Conservation (phyloP, 2,329 filamentous ascomycete genomes). For the Phyllosticta citribraziliensis region DNA sequence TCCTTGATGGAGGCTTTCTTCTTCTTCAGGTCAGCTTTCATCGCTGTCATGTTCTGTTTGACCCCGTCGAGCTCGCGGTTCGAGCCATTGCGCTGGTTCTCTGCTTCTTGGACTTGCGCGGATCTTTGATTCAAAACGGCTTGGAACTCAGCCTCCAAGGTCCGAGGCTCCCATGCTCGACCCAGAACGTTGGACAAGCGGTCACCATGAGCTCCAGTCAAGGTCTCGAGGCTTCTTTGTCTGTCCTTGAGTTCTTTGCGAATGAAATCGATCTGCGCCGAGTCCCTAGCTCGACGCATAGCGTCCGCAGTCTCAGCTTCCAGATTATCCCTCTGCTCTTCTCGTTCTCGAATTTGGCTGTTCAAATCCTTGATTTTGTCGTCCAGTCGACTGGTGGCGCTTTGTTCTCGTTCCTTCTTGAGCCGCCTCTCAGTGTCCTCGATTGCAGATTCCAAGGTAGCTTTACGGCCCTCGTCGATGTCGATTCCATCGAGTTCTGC, state of each 20-base stretch:
- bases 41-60: conserved; percentile 60
- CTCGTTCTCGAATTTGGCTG: conserved; percentile 54
- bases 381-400: conserved; percentile 59
- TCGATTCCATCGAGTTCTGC: conserved; percentile 61
- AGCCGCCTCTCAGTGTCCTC: conserved; percentile 59
- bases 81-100: conserved; percentile 59
- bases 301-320: conserved; percentile 75
- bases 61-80: conserved; percentile 66
- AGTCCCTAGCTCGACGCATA: conserved; percentile 68
- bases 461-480: conserved; percentile 76
- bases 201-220: conserved; percentile 63
- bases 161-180: conserved; percentile 56
- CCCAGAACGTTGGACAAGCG: conserved; percentile 59
- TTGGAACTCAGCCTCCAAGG: conserved; percentile 63
- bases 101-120: conserved; percentile 51
- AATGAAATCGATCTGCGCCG: conserved; percentile 73
- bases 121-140: conserved; percentile 48
- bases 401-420: conserved; percentile 51
- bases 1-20: conserved; percentile 53
- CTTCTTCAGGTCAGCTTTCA: conserved; percentile 54
- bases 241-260: conserved; percentile 70
- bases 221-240: conserved; percentile 64
- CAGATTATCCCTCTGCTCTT: conserved; percentile 62
- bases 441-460: conserved; percentile 63
- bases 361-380: conserved; percentile 58